Evolutionary conservation across 2,329 filamentous ascomycete species (phyloP).

Genomic region (Xylaria sp.): DNA sequence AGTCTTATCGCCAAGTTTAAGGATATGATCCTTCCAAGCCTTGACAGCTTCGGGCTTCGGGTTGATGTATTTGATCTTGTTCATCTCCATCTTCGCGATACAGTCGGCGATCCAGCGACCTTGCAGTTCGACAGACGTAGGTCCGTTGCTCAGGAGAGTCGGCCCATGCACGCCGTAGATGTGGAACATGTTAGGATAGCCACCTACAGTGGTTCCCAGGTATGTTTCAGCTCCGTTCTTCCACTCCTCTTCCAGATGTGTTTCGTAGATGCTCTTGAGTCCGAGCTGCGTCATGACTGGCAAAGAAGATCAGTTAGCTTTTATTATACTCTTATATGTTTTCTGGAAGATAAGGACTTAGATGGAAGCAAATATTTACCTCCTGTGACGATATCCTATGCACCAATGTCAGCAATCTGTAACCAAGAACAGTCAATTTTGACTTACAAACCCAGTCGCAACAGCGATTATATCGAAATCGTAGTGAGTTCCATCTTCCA

Average conservation of each 20-base stretch:
- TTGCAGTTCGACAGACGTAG: slow-evolving; percentile 64
- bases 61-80: slow-evolving; percentile 62
- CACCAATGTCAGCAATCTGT: slow-evolving; percentile 4
- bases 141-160: slow-evolving; percentile 65
- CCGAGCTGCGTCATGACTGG: slow-evolving; percentile 57
- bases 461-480: slow-evolving; percentile 58
- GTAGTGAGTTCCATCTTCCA: slow-evolving; percentile 54
- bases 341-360: not conserved
- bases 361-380: slow-evolving; percentile 38
- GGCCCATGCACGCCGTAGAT: slow-evolving; percentile 67
- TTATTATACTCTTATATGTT: not conserved
- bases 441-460: slow-evolving; percentile 58
- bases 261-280: slow-evolving; percentile 53
- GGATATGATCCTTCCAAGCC: slow-evolving; percentile 60
- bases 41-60: slow-evolving; percentile 56
- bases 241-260: slow-evolving; percentile 56
- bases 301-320: not conserved
- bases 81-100: slow-evolving; percentile 59
- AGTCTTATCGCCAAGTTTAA: slow-evolving; percentile 56
- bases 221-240: slow-evolving; percentile 44
- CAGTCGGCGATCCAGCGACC: slow-evolving; percentile 64
- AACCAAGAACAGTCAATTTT: not conserved
- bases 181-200: slow-evolving; percentile 63
- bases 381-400: slow-evolving; percentile 50
- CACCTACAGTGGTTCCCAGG: slow-evolving; percentile 55